A percentile compares a stretch with the other conserved stretches of the same genome.
These are phyloP conservation scores for Russula dissimulans DNA, from an alignment of 768 basidiomycete genomes.

Conservation along the genomic window DNA sequence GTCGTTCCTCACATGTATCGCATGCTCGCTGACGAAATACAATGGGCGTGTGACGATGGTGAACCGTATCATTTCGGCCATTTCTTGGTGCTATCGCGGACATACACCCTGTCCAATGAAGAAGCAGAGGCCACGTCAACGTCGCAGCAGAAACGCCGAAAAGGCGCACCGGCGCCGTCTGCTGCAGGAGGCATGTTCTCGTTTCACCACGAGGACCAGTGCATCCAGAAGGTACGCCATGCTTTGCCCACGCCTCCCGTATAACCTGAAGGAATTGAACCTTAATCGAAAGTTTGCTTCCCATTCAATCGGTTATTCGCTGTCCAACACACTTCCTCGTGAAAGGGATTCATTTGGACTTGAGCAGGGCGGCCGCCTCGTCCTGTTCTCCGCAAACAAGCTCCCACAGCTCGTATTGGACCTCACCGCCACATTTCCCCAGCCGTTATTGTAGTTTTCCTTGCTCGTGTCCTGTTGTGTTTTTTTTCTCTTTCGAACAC, in stretches of 20 bases:
- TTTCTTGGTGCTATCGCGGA: slow-evolving; percentile 66
- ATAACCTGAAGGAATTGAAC: background rate
- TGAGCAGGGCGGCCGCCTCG: slow-evolving; percentile 57
- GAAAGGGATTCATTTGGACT: slow-evolving; percentile 63
- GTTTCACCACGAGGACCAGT: slow-evolving; percentile 84
- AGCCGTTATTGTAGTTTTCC: background rate
- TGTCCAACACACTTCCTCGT: slow-evolving; percentile 44
- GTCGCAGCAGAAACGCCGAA: slow-evolving; percentile 33
- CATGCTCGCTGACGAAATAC: slow-evolving; percentile 81
- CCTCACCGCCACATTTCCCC: slow-evolving; percentile 2
- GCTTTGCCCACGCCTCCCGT: background rate
- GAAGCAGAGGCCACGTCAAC: slow-evolving; percentile 31
- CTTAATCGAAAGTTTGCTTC: slow-evolving; percentile 36
- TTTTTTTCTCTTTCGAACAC: background rate
- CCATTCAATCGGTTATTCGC: slow-evolving; percentile 43
- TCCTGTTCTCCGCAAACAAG: slow-evolving; percentile 44
- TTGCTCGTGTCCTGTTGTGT: background rate
- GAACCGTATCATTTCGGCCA: slow-evolving; percentile 67
- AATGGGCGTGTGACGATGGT: slow-evolving; percentile 57
- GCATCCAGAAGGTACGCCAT: slow-evolving; percentile 49
- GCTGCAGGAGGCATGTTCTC: slow-evolving; percentile 49
- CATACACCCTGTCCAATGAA: slow-evolving; percentile 69
- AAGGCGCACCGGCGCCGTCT: slow-evolving; percentile 24
- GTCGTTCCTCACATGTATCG: slow-evolving; percentile 86
- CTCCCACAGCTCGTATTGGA: slow-evolving; percentile 34